Conservation (phyloP, 805 yeast species). For the Cyberlindnera subsufficiens region DNA sequence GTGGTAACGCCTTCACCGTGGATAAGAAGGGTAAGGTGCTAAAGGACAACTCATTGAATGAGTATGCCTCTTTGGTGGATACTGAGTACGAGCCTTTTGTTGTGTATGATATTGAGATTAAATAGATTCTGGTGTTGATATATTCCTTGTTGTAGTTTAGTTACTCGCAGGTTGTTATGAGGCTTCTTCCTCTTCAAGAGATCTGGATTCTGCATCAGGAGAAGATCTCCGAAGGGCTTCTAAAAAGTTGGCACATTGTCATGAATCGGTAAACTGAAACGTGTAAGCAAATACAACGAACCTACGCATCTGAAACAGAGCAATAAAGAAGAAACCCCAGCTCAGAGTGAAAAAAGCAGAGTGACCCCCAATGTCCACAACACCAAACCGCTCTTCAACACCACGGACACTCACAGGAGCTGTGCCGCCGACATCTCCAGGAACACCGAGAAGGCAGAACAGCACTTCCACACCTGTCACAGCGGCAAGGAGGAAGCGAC, state of each 20-base stretch:
- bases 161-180: too few species aligned
- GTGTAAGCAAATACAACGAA: too few species aligned
- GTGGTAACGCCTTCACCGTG: constrained; percentile 78
- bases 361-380: background rate
- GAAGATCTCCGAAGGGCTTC: too few species aligned
- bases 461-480: background rate
- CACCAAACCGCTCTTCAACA: constrained; percentile 1
- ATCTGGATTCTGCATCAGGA: too few species aligned
- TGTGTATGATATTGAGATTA: constrained; percentile 52
- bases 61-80: constrained; percentile 89
- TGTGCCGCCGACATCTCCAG: background rate
- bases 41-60: constrained; percentile 64
- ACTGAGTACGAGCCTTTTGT: constrained; percentile 97
- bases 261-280: too few species aligned
- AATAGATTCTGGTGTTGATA: constrained; percentile 12
- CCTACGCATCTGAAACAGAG: too few species aligned
- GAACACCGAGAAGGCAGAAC: constrained; percentile 1
- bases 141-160: too few species aligned
- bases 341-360: too few species aligned
- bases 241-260: too few species aligned
- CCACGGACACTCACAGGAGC: background rate
- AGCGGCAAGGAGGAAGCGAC: background rate
- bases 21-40: constrained; percentile 62
- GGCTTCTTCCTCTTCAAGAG: too few species aligned
- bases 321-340: too few species aligned